Evolutionary conservation across 768 basidiomycete species (phyloP), one percentile per base, ranked within the genome.

Genomic region (Xerocomus brunneocitrinus): DNA sequence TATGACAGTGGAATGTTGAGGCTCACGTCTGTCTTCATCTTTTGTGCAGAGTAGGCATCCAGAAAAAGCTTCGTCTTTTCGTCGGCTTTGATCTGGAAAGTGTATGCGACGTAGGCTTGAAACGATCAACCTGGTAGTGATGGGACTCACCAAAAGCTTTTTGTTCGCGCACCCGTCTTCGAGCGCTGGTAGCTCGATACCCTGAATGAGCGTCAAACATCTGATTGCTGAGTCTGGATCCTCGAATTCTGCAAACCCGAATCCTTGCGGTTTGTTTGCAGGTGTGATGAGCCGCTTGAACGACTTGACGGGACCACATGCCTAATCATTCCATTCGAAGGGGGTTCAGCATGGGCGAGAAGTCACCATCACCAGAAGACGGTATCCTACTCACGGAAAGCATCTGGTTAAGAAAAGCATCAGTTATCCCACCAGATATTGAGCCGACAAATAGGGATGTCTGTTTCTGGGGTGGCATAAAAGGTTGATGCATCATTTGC

Each of bases 201-300:
- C 76, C 62, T 89, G 83, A 57, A 90, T 72, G 55, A 88, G 75
- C 31, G 74, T 70, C 59, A 88, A 70, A 40, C 84, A 91, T 56
- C 95, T 79, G 56, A 95, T 71, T 4, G 97, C 94, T 55, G 87
- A 84, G 67, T 95, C 90, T 13, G 95, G 91, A 50, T 95, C 95
- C 67, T 95, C 90, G 66, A 82, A 98, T 68, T 95, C 91, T 46
- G 92, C 95, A 71, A 98, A 99, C 9, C 95, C 97, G 66, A 98
- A 98, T 3, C 92, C 93, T 74, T 95, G 91, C 6, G 95, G 89
- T 69, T 95, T 91, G 64, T 95, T 91, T 16, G 89, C 85, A 25
- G 93, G 91, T 2, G 93, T 95, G 43, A 91, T 89, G 24, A 95
- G 83, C 14, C 95, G 86, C 62, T 95, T 98, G 74, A 99, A 90